Evolutionary conservation across 2,329 filamentous ascomycete genomes (phyloP), one percentile per base, ranked within the genome.

Genomic region (Lecanicillium sp.): DNA sequence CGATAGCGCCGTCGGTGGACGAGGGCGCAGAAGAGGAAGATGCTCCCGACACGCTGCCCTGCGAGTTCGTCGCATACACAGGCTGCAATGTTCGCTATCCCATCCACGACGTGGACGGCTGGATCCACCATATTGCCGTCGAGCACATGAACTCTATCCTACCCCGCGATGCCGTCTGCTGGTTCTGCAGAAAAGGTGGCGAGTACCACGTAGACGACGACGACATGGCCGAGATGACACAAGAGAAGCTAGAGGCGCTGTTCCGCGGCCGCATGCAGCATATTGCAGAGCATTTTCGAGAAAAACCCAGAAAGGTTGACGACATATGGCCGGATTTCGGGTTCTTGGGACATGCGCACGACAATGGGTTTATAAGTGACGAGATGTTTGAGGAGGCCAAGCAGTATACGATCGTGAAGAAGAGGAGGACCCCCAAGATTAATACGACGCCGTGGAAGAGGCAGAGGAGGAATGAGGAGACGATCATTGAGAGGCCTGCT

Each of bases 191-290:
- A 9, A 9, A 11, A 16, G 33, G 29, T 17, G 7, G 13, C 29
- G 8, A 6, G 5, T n/a, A 13, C 29, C 33, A 50, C 0, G 37
- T 42, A 5, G 12, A 22, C 0, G 71, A 68, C 40, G 46, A 48
- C 5, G 45, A 56, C 3, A 34, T 30, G 1, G 33, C 45, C 0
- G 37, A 33, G 0, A 33, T 8, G 2, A 36, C 37, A 1, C 44
- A 42, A 0, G 46, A 50, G 13, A 43, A 36, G 9, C 32, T 35
- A n/a, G 32, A 37, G 3, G 22, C 6, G 11, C 22, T 7, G 6
- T 48, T 67, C 39, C 22, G 41, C 0, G 14, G 45, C 1, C 63
- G 73, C 3, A 70, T 78, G 68, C 20, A 50, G 3, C 75, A 79
- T 45, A 70, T 77, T 35, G 60, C 54, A 1, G 40, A 41, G 0